Conservation (phyloP, 2,329 filamentous ascomycete genomes). For the Aspergillus intermedius region DNA sequence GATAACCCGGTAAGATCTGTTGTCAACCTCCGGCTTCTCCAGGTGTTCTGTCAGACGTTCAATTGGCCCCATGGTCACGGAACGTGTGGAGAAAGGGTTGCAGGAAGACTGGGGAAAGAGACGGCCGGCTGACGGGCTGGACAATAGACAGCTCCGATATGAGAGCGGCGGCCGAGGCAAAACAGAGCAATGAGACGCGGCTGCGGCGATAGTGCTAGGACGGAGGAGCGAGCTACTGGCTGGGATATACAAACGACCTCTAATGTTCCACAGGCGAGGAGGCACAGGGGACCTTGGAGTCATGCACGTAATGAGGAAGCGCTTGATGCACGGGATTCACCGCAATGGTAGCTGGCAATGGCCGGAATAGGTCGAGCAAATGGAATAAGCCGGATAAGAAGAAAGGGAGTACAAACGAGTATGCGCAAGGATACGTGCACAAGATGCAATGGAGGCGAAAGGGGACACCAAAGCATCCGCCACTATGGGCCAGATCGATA, state of each 20-base stretch:
- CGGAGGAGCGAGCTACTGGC: constrained; percentile 10
- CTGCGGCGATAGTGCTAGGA: constrained; percentile 9
- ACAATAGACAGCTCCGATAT: constrained; percentile 5
- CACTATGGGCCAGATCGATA: background rate
- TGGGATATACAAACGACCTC: constrained; percentile 7
- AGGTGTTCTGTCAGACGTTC: constrained; percentile 60
- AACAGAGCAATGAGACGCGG: constrained; percentile 12
- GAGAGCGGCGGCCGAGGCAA: constrained; percentile 11
- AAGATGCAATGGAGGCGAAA: background rate
- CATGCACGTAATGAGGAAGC: constrained; percentile 10
- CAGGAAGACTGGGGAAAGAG: constrained; percentile 14
- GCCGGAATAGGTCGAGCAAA: background rate
- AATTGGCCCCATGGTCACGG: constrained; percentile 27
- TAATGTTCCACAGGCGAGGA: constrained; percentile 12
- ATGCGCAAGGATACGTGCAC: background rate
- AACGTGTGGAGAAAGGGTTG: constrained; percentile 13
- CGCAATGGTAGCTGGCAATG: background rate
- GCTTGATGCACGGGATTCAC: background rate
- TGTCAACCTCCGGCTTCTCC: constrained; percentile 78
- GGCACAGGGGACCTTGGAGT: constrained; percentile 10
- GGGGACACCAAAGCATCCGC: background rate
- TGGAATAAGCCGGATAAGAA: background rate
- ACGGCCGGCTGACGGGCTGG: constrained; percentile 6
- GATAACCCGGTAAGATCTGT: constrained; percentile 82
- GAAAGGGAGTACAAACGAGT: background rate